phyloP scores from a whole-genome alignment of 2,329 filamentous ascomycete species.

The Talaromyces sp. region DNA sequence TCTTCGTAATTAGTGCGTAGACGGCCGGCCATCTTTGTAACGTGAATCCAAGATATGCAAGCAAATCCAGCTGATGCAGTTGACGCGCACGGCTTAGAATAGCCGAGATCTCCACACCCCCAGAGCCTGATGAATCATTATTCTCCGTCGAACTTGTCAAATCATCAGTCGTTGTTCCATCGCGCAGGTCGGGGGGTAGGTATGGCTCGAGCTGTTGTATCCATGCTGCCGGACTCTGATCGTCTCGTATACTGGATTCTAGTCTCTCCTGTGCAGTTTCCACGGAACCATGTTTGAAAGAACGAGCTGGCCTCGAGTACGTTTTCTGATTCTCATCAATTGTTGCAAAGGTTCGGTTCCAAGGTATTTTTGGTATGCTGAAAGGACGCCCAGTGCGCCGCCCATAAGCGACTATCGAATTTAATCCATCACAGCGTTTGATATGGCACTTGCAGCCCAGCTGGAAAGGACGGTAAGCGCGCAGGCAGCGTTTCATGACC shows the following conservation, averaged over 20 bases:
- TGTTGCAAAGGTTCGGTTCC: slow-evolving; percentile 12
- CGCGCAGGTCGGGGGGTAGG: slow-evolving; percentile 31
- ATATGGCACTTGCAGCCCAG: slow-evolving; percentile 31
- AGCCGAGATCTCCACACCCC: slow-evolving; percentile 33
- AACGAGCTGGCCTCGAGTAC: background rate
- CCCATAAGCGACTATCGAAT: background rate
- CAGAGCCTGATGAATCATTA: slow-evolving; percentile 23
- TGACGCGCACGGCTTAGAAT: slow-evolving; percentile 34
- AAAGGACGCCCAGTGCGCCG: background rate
- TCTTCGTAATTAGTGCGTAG: slow-evolving; percentile 36
- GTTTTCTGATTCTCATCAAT: background rate
- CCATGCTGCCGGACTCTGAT: slow-evolving; percentile 35
- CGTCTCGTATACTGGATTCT: slow-evolving; percentile 13
- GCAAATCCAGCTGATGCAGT: slow-evolving; percentile 34
- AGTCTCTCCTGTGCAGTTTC: slow-evolving; percentile 6
- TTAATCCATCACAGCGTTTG: slow-evolving; percentile 20
- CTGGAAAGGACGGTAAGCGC: slow-evolving; percentile 37
- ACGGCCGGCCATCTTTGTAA: slow-evolving; percentile 44
- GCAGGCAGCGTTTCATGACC: slow-evolving; percentile 46
- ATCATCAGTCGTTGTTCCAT: slow-evolving; percentile 16
- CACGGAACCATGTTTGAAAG: background rate
- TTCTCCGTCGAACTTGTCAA: background rate
- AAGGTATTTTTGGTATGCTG: slow-evolving; percentile 11
- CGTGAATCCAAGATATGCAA: slow-evolving; percentile 42
- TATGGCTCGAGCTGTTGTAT: slow-evolving; percentile 36